Base-by-base conservation (phyloP, 2,329 filamentous ascomycete species). In the Neonectria sp. region DNA sequence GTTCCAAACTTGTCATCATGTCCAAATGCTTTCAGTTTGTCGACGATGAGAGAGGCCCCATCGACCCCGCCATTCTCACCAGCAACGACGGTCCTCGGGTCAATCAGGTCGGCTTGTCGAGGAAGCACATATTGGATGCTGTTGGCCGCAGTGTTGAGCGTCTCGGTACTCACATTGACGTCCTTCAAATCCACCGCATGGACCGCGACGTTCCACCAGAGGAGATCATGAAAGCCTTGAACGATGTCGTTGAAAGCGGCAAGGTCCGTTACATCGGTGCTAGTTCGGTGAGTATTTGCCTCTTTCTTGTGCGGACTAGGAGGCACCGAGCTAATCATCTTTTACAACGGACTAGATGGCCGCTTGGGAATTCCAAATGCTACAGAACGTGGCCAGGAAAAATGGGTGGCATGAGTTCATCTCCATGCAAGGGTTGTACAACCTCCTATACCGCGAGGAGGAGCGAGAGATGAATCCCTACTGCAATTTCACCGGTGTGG, bases 351-450 rank as follows among this genome's bases (percentile, higher is more conserved):
- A 21, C 21, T 21, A 62, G 60, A 63, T 63, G 60, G 43, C 52
- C 3, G 53, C 60, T 1, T 63, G 60, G 60, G 60, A 63, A 21
- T 63, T 63, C 46, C 53, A 57, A 33, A 31, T 49, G 43, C 53
- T 63, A 9, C 60, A 63, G 29, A 84, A 83, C 46, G 79, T 81
- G 1, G 88, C 88, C 2, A 82, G 87, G 67, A 82, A 82, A 68
- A 79, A 88, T 59, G 84, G 86, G 1, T 90, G 85, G 86, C 86
- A 83, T 0, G 86, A 89, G 74, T 89, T 89, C 67, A 79, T 89
- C 49, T 84, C 81, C 3, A 90, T 90, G 88, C 87, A 90, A 70
- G 87, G 88, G 64, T 80, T 85, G 25, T 86, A 89, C 71, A 88
- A 85, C 68, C 75, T 88, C 2, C 68, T 86, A 1, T 89, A 89